These are phyloP conservation scores for Cylindrodendrum hubeiense DNA, from an alignment of 2,329 filamentous ascomycete genomes.

Conservation along the genomic window DNA sequence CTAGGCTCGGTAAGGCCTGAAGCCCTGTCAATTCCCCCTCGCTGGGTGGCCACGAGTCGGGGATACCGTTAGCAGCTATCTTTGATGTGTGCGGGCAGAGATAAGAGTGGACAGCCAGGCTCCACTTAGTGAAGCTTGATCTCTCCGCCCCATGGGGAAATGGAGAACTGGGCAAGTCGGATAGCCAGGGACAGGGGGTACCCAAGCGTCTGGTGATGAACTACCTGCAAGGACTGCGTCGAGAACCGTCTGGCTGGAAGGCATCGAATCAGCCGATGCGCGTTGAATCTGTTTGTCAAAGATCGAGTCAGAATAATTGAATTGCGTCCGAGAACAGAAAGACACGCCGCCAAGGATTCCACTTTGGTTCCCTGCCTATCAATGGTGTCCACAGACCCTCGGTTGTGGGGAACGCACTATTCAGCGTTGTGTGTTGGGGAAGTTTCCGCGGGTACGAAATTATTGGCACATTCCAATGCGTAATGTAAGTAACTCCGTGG, in stretches of 20 bases:
- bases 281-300: not conserved
- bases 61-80: conserved; percentile 4
- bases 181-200: not conserved
- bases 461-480: conserved; percentile 9
- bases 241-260: not conserved
- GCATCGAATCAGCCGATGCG: not conserved
- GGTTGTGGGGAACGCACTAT: not conserved
- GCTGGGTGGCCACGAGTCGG: not conserved
- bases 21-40: not conserved
- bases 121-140: conserved; percentile 6
- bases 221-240: not conserved
- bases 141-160: conserved; percentile 18
- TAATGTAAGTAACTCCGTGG: not conserved
- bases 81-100: not conserved
- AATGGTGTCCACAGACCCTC: not conserved
- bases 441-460: conserved; percentile 9
- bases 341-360: not conserved
- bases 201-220: not conserved
- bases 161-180: not conserved
- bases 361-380: not conserved
- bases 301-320: conserved; percentile 5
- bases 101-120: conserved; percentile 6
- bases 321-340: not conserved
- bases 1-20: conserved; percentile 7
- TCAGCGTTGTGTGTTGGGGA: conserved; percentile 8